These are phyloP conservation scores for Pythium pectinolyticum DNA, from an alignment of 352 stramenopile genomes.

Conservation along the genomic window DNA sequence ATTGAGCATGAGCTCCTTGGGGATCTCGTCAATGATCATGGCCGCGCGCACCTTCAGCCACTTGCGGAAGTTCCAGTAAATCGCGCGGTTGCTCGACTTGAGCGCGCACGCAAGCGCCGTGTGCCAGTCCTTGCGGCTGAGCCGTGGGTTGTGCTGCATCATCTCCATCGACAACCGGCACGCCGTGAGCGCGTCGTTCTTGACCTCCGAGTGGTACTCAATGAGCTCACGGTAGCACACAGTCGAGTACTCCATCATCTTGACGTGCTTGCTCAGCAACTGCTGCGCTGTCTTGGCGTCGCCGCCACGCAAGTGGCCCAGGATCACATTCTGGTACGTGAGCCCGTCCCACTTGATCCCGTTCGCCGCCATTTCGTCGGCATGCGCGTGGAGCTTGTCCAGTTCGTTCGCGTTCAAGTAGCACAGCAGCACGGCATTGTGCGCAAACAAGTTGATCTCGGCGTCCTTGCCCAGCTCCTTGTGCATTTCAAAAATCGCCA, in stretches of 20 bases:
- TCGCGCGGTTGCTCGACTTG: slow-evolving; percentile 56
- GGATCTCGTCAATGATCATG: slow-evolving; percentile 53
- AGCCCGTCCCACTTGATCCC: slow-evolving; percentile 67
- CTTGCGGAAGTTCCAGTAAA: slow-evolving; percentile 89
- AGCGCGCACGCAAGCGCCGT: slow-evolving; percentile 65
- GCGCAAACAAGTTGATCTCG: slow-evolving; percentile 64
- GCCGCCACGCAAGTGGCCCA: slow-evolving; percentile 61
- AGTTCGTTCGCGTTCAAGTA: slow-evolving; percentile 58
- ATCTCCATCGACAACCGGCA: slow-evolving; percentile 83
- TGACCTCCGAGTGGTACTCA: slow-evolving; percentile 56
- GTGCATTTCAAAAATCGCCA: slow-evolving; percentile 62
- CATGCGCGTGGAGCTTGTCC: slow-evolving; percentile 53
- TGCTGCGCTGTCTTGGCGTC: slow-evolving; percentile 62
- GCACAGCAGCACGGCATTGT: slow-evolving; percentile 66
- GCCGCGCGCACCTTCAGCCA: slow-evolving; percentile 78
- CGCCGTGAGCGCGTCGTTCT: slow-evolving; percentile 61
- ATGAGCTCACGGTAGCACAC: slow-evolving; percentile 77
- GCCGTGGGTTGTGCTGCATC: slow-evolving; percentile 78
- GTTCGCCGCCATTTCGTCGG: slow-evolving; percentile 57
- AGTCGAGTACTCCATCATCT: slow-evolving; percentile 71
- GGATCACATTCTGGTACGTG: slow-evolving; percentile 63
- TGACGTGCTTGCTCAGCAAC: slow-evolving; percentile 65
- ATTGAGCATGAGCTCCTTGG: slow-evolving; percentile 57
- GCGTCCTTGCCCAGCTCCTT: slow-evolving; percentile 32
- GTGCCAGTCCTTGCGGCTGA: slow-evolving; percentile 79